Evolutionary conservation across 2,329 filamentous ascomycete genomes (phyloP), one percentile per base, ranked within the genome.

Genomic region (Cercospora sp.): DNA sequence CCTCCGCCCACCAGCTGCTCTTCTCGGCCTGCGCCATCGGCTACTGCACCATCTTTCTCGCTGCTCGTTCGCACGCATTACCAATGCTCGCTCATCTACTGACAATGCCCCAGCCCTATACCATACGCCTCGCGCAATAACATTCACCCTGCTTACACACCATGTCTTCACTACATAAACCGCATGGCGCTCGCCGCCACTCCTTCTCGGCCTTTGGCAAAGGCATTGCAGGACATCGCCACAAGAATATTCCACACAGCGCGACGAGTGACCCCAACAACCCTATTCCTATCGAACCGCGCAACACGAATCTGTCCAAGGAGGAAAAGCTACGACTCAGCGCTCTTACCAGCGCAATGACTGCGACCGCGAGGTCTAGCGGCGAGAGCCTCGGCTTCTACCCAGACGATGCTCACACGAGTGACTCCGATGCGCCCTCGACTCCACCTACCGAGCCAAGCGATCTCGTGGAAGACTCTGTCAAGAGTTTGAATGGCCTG

Each of bases 261-360:
- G 72, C 78, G 3, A 83, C 81, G 55, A 83, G 82, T 57, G 81
- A 84, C 70, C 82, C 82, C 0, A 70, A 81, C 74, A 80, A 84
- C 69, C 82, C 82, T 1, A 81, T 84, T 18, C 82, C 83, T 53
- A 73, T 70, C 49, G 82, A 84, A 70, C 82, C 83, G 3, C 70
- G 73, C 49, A 62, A 68, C 18, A 72, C 69, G 67, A 37, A 66
- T 43, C 65, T 70, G 66, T 68, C 71, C 26, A 53, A 71, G 68
- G 69, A 73, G 30, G 65, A 69, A 61, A 65, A 73, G 65, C 51
- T 74, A 64, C 60, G 64, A 57, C 34, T 79, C 45, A 69, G 66
- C 63, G 74, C 75, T 65, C 69, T 73, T 76, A 63, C 73, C 70
- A 66, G 63, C 43, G 30, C 63, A 37, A 63, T 66, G 30, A 55